Conservation (phyloP, 163 green algal species). For the Trebouxiophyceae sp. region DNA sequence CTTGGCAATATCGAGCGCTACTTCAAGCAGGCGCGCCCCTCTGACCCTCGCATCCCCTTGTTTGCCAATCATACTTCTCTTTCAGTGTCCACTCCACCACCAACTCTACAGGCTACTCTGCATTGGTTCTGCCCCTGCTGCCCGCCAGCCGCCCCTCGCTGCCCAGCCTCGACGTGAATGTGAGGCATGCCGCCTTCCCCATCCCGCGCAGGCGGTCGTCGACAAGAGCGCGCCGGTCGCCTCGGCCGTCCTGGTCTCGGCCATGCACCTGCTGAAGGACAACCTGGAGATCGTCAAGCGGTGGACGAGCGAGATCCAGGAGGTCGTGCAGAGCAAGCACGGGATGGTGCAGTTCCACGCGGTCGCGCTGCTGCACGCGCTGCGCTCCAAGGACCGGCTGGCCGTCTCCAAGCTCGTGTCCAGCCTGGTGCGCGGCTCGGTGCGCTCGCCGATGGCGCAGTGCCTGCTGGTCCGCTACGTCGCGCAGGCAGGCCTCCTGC, state of each 20-base stretch:
- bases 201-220: slow-evolving; percentile 82
- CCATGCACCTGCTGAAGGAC: slow-evolving; percentile 72
- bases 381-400: slow-evolving; percentile 85
- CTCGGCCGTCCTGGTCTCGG: slow-evolving; percentile 80
- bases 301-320: slow-evolving; percentile 94
- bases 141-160: too few species aligned
- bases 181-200: too few species aligned
- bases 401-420: slow-evolving; percentile 95
- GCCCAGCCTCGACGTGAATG: too few species aligned
- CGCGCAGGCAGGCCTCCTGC: slow-evolving; percentile 41
- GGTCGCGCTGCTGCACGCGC: slow-evolving; percentile 87
- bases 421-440: slow-evolving; percentile 64
- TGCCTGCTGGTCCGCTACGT: slow-evolving; percentile 88
- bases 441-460: slow-evolving; percentile 90
- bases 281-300: slow-evolving; percentile 93
- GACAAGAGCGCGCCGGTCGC: slow-evolving; percentile 90
- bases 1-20: slow-evolving; percentile 97
- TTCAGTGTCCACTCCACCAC: too few species aligned
- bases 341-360: slow-evolving; percentile 83
- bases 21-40: slow-evolving; percentile 88
- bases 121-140: too few species aligned
- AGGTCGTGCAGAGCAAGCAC: slow-evolving; percentile 80
- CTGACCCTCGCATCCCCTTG: too few species aligned
- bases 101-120: too few species aligned
- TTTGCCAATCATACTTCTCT: too few species aligned